phyloP scores from a whole-genome alignment of 192 early-diverging fungal genomes.

The Ramicandelaber brevisporus region DNA sequence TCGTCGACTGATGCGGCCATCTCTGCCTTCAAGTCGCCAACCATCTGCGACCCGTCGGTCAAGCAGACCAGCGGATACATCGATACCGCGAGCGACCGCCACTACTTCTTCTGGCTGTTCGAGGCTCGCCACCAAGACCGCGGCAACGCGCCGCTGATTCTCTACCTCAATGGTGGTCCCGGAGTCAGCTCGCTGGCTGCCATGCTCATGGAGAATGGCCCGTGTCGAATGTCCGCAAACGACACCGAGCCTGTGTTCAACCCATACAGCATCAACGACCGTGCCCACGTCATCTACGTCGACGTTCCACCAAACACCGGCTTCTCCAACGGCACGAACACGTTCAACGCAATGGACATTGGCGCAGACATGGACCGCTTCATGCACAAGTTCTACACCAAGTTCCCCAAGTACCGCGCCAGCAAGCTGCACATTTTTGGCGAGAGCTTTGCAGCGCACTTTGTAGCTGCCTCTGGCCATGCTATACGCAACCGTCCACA shows the following conservation, averaged over 20 bases:
- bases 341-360: slow-evolving; percentile 42
- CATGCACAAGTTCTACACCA: slow-evolving; percentile 70
- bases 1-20: too few relatives aligned
- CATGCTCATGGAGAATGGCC: slow-evolving; percentile 60
- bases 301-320: slow-evolving; percentile 83
- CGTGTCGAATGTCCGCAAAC: slow-evolving; percentile 57
- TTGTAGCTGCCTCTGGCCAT: slow-evolving; percentile 68
- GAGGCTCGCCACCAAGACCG: slow-evolving; percentile 49
- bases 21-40: slow-evolving; percentile 45
- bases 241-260: slow-evolving; percentile 41
- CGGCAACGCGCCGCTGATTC: slow-evolving; percentile 37
- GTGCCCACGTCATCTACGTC: slow-evolving; percentile 64
- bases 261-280: slow-evolving; percentile 65
- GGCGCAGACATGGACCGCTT: slow-evolving; percentile 79
- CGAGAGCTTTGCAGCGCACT: slow-evolving; percentile 75
- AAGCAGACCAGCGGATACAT: slow-evolving; percentile 75
- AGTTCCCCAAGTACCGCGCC: slow-evolving; percentile 55
- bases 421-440: slow-evolving; percentile 74
- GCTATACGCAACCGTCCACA: slow-evolving; percentile 49
- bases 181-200: slow-evolving; percentile 58
- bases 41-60: slow-evolving; percentile 63
- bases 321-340: slow-evolving; percentile 57
- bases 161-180: slow-evolving; percentile 68
- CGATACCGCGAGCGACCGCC: slow-evolving; percentile 33
- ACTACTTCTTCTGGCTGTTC: slow-evolving; percentile 96